Conservation (phyloP, 352 stramenopile species). For the Thalassiosira hispida region DNA sequence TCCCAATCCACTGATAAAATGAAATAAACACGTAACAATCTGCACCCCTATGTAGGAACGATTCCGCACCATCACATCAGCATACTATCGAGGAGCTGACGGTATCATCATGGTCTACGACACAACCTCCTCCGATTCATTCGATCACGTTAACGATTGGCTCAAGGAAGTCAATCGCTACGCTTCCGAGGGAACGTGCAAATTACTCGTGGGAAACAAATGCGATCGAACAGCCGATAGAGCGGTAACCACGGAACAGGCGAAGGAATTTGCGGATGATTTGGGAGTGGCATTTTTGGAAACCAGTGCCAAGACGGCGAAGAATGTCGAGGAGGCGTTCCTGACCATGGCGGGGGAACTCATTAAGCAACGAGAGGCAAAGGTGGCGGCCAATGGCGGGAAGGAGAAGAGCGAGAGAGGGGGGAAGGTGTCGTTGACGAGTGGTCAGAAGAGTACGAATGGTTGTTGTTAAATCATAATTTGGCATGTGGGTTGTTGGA, state of each 20-base stretch:
- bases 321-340: constrained; percentile 94
- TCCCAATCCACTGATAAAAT: constrained; percentile 60
- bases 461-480: constrained; percentile 65
- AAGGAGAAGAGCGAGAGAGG: constrained; percentile 39
- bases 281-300: constrained; percentile 97
- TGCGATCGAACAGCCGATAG: constrained; percentile 94
- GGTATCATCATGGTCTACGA: constrained; percentile 97
- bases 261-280: constrained; percentile 95
- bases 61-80: constrained; percentile 99
- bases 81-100: constrained; percentile 98
- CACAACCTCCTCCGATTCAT: constrained; percentile 91
- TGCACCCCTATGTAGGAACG: constrained; percentile 84
- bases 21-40: constrained; percentile 9
- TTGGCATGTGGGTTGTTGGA: background rate
- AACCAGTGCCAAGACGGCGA: constrained; percentile 96
- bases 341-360: constrained; percentile 86
- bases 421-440: constrained; percentile 73
- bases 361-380: constrained; percentile 79
- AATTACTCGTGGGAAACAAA: constrained; percentile 99
- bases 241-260: constrained; percentile 92
- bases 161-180: constrained; percentile 96
- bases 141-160: constrained; percentile 99
- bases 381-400: constrained; percentile 47
- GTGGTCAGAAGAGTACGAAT: constrained; percentile 43
- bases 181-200: constrained; percentile 94